A percentile compares a stretch with the other conserved stretches of the same genome.
Conservation (phyloP, 768 basidiomycete species). For the Phlebiopsis flavidoalba region DNA sequence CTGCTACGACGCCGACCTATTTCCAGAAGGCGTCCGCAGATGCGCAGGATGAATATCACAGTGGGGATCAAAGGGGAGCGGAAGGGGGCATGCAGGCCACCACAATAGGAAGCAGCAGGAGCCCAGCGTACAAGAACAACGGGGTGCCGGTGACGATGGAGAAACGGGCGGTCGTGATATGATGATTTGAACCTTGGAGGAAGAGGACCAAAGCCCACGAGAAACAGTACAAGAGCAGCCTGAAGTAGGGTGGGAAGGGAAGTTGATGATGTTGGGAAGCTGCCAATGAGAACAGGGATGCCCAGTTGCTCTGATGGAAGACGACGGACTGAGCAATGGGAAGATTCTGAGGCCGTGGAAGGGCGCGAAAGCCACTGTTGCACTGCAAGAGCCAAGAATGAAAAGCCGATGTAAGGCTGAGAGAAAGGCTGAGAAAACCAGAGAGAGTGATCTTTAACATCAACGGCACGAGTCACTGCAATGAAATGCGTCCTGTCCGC, state of each 20-base stretch:
- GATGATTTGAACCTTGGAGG: neutral
- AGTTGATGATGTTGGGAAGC: conserved; percentile 3
- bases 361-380: conserved; percentile 23
- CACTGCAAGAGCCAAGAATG: conserved; percentile 21
- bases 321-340: neutral
- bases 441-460: conserved; percentile 17
- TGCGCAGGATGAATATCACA: neutral
- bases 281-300: neutral
- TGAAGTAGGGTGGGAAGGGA: conserved; percentile 11
- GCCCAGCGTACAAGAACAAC: neutral
- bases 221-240: conserved; percentile 9
- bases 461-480: too few species aligned
- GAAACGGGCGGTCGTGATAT: neutral
- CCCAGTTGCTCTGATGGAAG: conserved; percentile 1
- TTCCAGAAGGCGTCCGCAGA: neutral
- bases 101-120: neutral
- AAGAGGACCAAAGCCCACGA: conserved; percentile 6
- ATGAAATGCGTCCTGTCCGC: neutral
- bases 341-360: neutral
- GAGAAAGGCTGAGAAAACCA: conserved; percentile 22
- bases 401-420: conserved; percentile 20
- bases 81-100: conserved; percentile 3
- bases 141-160: neutral
- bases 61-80: neutral
- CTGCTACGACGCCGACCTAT: too few species aligned